Evolutionary conservation across 2,329 filamentous ascomycete genomes (phyloP).

Genomic region (Dactylellina drechsleri): DNA sequence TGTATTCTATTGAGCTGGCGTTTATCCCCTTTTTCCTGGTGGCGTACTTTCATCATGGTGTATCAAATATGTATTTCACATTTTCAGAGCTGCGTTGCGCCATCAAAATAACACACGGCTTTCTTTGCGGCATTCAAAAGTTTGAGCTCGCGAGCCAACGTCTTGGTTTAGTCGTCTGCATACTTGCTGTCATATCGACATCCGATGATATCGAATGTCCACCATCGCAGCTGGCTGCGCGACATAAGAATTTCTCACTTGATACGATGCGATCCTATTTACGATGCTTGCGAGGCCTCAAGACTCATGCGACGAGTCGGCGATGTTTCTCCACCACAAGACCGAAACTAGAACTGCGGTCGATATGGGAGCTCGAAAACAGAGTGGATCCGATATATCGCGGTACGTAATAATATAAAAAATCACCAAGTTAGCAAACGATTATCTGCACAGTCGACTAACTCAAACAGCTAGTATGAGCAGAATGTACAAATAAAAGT

Average conservation of each 20-base stretch:
- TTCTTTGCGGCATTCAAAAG: not conserved
- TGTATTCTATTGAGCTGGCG: too few species aligned
- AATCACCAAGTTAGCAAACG: too few species aligned
- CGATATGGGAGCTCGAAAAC: conserved; percentile 52
- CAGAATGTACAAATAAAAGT: conserved; percentile 51
- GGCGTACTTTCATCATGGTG: not conserved
- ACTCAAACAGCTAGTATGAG: conserved; percentile 41
- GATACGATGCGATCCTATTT: conserved; percentile 16
- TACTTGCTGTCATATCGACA: not conserved
- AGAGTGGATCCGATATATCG: conserved; percentile 45
- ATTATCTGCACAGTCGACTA: conserved; percentile 8
- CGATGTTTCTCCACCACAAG: conserved; percentile 35
- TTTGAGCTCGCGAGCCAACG: conserved; percentile 13
- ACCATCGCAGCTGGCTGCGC: conserved; percentile 37
- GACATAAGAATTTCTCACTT: not conserved
- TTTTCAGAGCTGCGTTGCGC: not conserved
- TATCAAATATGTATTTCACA: not conserved
- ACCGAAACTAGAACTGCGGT: conserved; percentile 28
- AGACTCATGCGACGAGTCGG: not conserved
- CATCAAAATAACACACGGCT: not conserved
- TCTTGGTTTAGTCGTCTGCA: not conserved
- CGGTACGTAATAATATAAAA: conserved; percentile 27
- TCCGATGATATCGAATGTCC: not conserved
- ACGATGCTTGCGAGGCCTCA: conserved; percentile 9
- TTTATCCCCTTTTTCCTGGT: not conserved